Conservation (phyloP, 208 protist genomes). For the Leishmania tropica region DNA sequence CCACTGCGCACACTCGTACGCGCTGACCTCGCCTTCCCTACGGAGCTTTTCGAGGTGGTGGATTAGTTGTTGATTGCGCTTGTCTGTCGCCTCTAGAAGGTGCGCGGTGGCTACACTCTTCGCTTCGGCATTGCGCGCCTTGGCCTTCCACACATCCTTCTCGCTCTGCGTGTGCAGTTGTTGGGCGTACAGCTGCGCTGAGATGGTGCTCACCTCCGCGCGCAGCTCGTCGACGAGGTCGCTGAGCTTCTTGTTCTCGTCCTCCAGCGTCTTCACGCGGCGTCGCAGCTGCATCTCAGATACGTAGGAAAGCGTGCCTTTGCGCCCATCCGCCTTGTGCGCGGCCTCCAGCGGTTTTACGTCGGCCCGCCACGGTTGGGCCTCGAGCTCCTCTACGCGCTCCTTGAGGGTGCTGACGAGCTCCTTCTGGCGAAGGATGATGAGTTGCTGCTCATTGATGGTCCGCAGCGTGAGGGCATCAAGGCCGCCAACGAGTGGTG, state of each 20-base stretch:
- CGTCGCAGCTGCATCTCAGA: slow-evolving; percentile 17
- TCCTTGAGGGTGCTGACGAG: slow-evolving; percentile 53
- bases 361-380: slow-evolving; percentile 6
- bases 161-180: not conserved
- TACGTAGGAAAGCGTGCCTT: not conserved
- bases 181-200: not conserved
- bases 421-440: slow-evolving; percentile 65
- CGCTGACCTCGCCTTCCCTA: slow-evolving; percentile 24
- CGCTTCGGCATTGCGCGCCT: not conserved
- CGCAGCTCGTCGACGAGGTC: slow-evolving; percentile 4
- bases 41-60: slow-evolving; percentile 29
- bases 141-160: not conserved
- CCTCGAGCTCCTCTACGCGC: slow-evolving; percentile 38
- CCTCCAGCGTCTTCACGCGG: slow-evolving; percentile 4
- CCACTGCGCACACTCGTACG: slow-evolving; percentile 44
- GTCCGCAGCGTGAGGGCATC: slow-evolving; percentile 56
- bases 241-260: slow-evolving; percentile 12
- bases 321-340: not conserved
- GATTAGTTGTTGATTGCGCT: slow-evolving; percentile 31
- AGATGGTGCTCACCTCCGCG: not conserved
- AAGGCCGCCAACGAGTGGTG: not conserved
- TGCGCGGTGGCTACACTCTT: slow-evolving; percentile 8
- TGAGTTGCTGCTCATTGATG: slow-evolving; percentile 72
- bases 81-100: slow-evolving; percentile 7
- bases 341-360: not conserved